These are phyloP conservation scores for Brassica hybrid DNA, from an alignment of 441 rosid species.

Conservation along the genomic window DNA sequence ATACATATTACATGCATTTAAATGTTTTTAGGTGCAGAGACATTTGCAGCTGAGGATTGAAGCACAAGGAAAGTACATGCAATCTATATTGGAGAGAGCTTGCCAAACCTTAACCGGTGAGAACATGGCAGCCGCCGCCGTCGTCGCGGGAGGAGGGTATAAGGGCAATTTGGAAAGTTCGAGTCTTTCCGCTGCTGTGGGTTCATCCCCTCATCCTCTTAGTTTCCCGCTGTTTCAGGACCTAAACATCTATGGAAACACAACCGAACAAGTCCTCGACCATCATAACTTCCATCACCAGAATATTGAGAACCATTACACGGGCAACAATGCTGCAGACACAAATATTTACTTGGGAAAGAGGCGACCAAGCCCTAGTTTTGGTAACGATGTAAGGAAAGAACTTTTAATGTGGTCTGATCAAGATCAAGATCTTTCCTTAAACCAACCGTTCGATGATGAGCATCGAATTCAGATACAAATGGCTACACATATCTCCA, in stretches of 20 bases:
- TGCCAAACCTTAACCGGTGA: conserved; percentile 88
- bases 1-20: neutral
- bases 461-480: conserved; percentile 57
- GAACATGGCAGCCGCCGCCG: conserved; percentile 53
- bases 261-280: conserved; percentile 40
- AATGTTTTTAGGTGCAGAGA: conserved; percentile 72
- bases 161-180: conserved; percentile 54
- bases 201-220: conserved; percentile 48
- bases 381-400: conserved; percentile 55
- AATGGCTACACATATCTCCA: conserved; percentile 49
- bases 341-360: conserved; percentile 59
- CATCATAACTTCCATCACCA: conserved; percentile 50
- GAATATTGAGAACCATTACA: conserved; percentile 62
- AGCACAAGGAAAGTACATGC: conserved; percentile 99
- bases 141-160: conserved; percentile 43
- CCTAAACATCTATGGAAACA: conserved; percentile 82
- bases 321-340: conserved; percentile 45
- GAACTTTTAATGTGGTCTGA: conserved; percentile 83
- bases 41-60: conserved; percentile 97
- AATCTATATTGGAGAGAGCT: conserved; percentile 91
- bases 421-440: conserved; percentile 63
- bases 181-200: conserved; percentile 48
- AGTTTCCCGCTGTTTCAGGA: conserved; percentile 85
- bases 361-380: conserved; percentile 62
- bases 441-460: conserved; percentile 32